These are phyloP conservation scores for Chloranthus sessilifolius DNA, from an alignment of 164 flowering plant species.

Conservation along the genomic window DNA sequence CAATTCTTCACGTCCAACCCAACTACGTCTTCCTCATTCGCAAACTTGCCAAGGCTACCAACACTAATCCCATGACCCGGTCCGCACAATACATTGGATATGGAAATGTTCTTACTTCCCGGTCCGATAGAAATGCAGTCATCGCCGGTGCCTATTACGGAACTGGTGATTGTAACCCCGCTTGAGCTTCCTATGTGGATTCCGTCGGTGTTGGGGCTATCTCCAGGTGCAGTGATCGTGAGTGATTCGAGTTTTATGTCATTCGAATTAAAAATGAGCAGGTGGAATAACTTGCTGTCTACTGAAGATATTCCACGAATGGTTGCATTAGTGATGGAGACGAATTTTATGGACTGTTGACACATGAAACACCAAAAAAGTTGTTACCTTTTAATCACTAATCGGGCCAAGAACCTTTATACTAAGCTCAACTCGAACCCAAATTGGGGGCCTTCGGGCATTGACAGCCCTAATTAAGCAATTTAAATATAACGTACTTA, in stretches of 20 bases:
- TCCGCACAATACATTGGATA: background rate
- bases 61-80: constrained; percentile 12
- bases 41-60: constrained; percentile 31
- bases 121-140: constrained; percentile 6
- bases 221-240: background rate
- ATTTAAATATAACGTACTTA: too few relatives aligned
- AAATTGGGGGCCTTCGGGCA: too few relatives aligned
- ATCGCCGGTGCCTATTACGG: background rate
- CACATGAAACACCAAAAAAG: background rate
- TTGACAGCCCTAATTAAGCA: too few relatives aligned
- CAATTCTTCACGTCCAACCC: constrained; percentile 29
- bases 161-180: background rate
- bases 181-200: constrained; percentile 1
- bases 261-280: background rate
- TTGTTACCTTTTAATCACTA: too few relatives aligned
- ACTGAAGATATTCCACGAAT: background rate
- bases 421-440: too few relatives aligned
- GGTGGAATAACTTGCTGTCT: constrained; percentile 4
- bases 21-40: constrained; percentile 25
- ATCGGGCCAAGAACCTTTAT: too few relatives aligned
- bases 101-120: background rate
- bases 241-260: background rate
- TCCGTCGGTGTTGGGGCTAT: constrained; percentile 8
- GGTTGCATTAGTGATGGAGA: background rate
- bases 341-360: constrained; percentile 29